Conservation (phyloP, 306 rosid genomes). For the Psophocarpus tetragonolobus region DNA sequence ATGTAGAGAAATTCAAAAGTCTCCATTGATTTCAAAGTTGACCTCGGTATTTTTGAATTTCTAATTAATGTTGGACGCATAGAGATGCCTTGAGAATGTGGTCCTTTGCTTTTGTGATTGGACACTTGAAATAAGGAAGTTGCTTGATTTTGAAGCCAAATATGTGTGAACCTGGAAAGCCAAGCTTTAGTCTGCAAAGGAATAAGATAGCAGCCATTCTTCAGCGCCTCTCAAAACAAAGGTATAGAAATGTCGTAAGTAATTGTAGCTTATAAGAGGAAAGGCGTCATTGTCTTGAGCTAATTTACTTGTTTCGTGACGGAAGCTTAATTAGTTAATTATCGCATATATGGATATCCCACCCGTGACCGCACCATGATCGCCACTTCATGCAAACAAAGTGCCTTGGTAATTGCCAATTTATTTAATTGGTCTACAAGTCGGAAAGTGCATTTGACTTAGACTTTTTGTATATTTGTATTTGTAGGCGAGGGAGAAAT, state of each 20-base stretch:
- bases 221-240: constrained; percentile 4
- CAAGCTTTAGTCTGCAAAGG: constrained; percentile 26
- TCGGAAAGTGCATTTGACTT: not conserved
- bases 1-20: constrained; percentile 37
- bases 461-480: not conserved
- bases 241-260: too few species aligned
- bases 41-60: constrained; percentile 31
- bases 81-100: constrained; percentile 36
- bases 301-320: constrained; percentile 18
- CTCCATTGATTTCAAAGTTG: constrained; percentile 61
- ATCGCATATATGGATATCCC: not conserved
- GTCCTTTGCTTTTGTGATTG: constrained; percentile 46
- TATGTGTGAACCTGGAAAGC: constrained; percentile 44
- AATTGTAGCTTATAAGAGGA: constrained; percentile 11
- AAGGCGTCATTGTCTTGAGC: not conserved
- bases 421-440: not conserved
- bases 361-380: not conserved
- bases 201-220: not conserved
- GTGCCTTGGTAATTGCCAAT: not conserved
- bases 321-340: not conserved
- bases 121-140: constrained; percentile 40
- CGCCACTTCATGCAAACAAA: not conserved
- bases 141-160: constrained; percentile 56
- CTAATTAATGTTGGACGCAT: constrained; percentile 24
- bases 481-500: not conserved